These are phyloP conservation scores for Termitomyces sp. DNA, from an alignment of 768 basidiomycete species.

Conservation along the genomic window DNA sequence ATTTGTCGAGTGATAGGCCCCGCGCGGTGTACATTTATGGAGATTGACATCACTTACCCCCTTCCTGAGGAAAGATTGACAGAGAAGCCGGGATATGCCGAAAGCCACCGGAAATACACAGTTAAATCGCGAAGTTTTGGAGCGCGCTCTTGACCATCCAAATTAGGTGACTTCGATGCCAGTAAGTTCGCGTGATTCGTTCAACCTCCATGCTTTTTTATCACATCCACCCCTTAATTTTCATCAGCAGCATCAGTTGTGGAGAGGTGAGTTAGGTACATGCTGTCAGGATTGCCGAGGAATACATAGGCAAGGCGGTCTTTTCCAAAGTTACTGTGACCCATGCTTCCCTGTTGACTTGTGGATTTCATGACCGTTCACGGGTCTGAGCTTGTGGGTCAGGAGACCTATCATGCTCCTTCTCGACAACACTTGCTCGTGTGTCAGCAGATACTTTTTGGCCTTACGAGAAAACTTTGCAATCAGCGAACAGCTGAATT, in stretches of 20 bases:
- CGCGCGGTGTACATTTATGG: no score
- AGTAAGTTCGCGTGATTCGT: not conserved
- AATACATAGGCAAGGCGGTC: not conserved
- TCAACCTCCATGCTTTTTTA: not conserved
- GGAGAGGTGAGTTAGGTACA: not conserved
- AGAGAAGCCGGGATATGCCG: no score
- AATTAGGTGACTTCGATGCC: not conserved
- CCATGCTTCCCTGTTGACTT: not conserved
- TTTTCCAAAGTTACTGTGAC: not conserved
- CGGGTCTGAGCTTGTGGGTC: not conserved
- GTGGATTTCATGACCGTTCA: not conserved
- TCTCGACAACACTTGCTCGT: not conserved
- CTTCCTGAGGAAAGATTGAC: no score
- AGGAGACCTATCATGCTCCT: constrained; percentile 1
- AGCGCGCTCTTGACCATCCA: no score
- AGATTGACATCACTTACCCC: no score
- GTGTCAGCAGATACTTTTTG: constrained; percentile 11
- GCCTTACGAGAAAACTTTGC: not conserved
- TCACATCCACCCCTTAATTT: not conserved
- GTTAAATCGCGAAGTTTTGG: no score
- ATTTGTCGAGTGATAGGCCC: no score
- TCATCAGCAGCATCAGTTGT: not conserved
- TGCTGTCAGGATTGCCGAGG: not conserved
- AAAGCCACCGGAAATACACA: no score
- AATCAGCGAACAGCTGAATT: not conserved